Base-by-base conservation (phyloP, 768 basidiomycete genomes). In the Mycena belliarum region DNA sequence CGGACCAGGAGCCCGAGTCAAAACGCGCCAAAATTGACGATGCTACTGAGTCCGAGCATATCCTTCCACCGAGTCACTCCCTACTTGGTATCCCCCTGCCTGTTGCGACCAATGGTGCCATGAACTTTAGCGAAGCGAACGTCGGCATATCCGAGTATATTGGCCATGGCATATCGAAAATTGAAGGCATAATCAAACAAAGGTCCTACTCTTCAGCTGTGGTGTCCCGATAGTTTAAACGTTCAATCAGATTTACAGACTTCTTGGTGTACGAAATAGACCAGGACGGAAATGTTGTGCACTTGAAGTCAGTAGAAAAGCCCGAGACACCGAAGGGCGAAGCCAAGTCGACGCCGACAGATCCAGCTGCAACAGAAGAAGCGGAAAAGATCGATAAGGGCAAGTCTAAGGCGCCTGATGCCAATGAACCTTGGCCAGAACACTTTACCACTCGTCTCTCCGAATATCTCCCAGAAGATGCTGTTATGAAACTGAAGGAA, bases 141-240 rank as follows among this genome's bases (percentile, higher is more conserved):
- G 95, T 97, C 29, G 95, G 95, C 2, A 95, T 98, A 40, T 89
- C 91, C 6, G 88, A 93, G 69, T 96, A 95, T 70, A 82, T 95
- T 61, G 82, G 83, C 20, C 78, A 78, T 12, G 83, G 83, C 57
- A 81, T 89, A 23, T 80, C 86, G 4, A 83, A 83, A 67, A 86
- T 98, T 62, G 82, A 87, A 49, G 96, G 93, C 6, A 96, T 98
- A 67, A 98, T 98, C 72, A 98, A 98, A 74, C 96, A 98, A 75
- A 81, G 96, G 95, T 94, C 29, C 29, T 32, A 56, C 60, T 82
- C 68, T 46, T n/a, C 37, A 28, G 35, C 44, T 40, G 47, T 51
- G 10, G 21, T 38, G 41, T 32, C 51, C 26, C 20, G 38, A 35
- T 47, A 10, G n/a, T 33, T 24, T 35, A 49, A 32, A 49, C 24